These are phyloP conservation scores for Scedosporium boydii DNA, from an alignment of 2,329 filamentous ascomycete genomes.

Conservation along the genomic window DNA sequence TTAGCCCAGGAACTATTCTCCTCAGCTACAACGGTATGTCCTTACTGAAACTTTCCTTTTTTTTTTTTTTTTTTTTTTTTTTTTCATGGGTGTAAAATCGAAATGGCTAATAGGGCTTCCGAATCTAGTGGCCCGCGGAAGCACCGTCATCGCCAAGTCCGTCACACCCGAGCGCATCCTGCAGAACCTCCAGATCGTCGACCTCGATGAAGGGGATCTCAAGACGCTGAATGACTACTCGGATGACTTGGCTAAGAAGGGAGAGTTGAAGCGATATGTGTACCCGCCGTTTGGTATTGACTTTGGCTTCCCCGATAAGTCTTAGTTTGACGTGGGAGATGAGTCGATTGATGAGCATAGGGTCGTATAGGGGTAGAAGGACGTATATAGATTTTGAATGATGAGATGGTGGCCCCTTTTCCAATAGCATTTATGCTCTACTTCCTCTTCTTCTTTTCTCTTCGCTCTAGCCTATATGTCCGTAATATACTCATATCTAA, in stretches of 20 bases:
- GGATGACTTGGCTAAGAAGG: conserved; percentile 34
- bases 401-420: too few relatives aligned
- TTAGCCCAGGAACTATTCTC: conserved; percentile 52
- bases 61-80: conserved; percentile 1
- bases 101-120: too few relatives aligned
- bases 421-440: too few relatives aligned
- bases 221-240: conserved; percentile 47
- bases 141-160: conserved; percentile 65
- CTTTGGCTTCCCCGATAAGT: conserved; percentile 66
- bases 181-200: conserved; percentile 52
- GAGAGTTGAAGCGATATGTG: conserved; percentile 51
- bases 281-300: conserved; percentile 60
- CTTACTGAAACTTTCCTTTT: too few relatives aligned
- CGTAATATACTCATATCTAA: too few relatives aligned
- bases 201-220: conserved; percentile 35
- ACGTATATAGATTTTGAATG: not conserved
- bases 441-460: too few relatives aligned
- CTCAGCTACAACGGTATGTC: conserved; percentile 59
- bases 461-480: too few relatives aligned
- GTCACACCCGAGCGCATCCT: conserved; percentile 59
- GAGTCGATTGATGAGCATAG: not conserved
- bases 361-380: not conserved
- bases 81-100: not conserved
- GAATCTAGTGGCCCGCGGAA: conserved; percentile 51
- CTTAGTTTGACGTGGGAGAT: conserved; percentile 11